A percentile compares a stretch with the other conserved stretches of the same genome.
These are phyloP conservation scores for Lyophyllum shimeji DNA, from an alignment of 768 basidiomycete genomes.

Conservation along the genomic window DNA sequence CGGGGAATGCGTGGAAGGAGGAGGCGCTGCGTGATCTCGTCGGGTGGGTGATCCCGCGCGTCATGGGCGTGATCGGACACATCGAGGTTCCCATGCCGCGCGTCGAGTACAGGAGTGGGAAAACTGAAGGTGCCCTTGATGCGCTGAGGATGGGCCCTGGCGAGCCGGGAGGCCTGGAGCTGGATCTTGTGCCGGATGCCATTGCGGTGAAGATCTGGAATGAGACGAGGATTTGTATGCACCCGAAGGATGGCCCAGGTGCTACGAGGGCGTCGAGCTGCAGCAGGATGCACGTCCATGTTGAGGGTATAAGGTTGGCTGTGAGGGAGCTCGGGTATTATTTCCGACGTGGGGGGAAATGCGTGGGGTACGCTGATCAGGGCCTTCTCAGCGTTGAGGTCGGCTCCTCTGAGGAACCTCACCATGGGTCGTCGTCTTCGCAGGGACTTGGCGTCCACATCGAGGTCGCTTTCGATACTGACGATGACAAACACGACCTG, in stretches of 20 bases:
- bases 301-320: slow-evolving; percentile 34
- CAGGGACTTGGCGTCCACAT: slow-evolving; percentile 9
- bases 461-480: slow-evolving; percentile 7
- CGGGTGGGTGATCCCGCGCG: slow-evolving; percentile 33
- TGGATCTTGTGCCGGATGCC: slow-evolving; percentile 33
- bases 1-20: slow-evolving; percentile 8
- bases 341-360: slow-evolving; percentile 26
- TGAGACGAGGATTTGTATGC: slow-evolving; percentile 34
- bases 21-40: slow-evolving; percentile 27
- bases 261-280: slow-evolving; percentile 10
- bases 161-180: slow-evolving; percentile 17
- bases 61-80: slow-evolving; percentile 26
- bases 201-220: slow-evolving; percentile 33
- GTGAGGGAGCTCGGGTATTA: slow-evolving; percentile 37
- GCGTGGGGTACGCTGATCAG: slow-evolving; percentile 35
- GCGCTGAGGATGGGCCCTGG: slow-evolving; percentile 28
- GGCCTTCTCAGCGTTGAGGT: slow-evolving; percentile 35
- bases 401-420: slow-evolving; percentile 17
- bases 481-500: too few species aligned
- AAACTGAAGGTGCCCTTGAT: slow-evolving; percentile 31
- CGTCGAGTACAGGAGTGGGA: slow-evolving; percentile 34
- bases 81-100: slow-evolving; percentile 34
- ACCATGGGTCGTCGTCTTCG: neutral
- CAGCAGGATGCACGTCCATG: slow-evolving; percentile 8
- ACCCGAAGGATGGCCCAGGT: slow-evolving; percentile 7